Evolutionary conservation across 306 rosid species (phyloP), one percentile per base, ranked within the genome.

Genomic region (Begonia peltatifolia): DNA sequence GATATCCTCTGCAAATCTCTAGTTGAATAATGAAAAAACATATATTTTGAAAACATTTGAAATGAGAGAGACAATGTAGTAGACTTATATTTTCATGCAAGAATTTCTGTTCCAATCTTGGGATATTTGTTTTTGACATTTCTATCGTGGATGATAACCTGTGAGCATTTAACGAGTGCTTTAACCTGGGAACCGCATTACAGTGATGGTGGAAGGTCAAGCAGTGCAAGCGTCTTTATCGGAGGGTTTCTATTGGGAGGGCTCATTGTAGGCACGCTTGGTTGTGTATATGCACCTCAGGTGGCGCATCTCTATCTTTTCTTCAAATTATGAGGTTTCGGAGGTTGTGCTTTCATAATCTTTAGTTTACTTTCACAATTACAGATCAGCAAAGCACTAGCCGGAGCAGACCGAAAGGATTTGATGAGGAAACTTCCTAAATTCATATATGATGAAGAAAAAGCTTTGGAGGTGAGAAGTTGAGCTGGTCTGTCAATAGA

Each of bases 281-380:
- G 87, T 47, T 79, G 88, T 44, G 99, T 86, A n/a, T 90, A 80
- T 73, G 99, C 95, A 54, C 99, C 95, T 63, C 92, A 90, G 99
- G 99, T 90, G 46, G 6, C 14, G 14, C 6, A 10, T n/a, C 48
- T 4, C 9, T 30, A 6, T 30, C 6, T 30, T 30, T 30, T 30
- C 38, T 30, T 30, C 38, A 30, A 30, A 30, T 30, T 7, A 30
- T 7, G 38, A 30, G 7, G 38, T 30, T 30, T 30, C 12, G 52
- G 51, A 13, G 13, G 8, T 0, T 42, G 48, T 44, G 48, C 9
- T 47, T 53, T 20, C 9, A 48, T 59, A 35, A 46, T 59, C 15
- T 55, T 41, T 56, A 23, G 50, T 47, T 63, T 48, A 58, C 36
- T 54, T 17, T 52, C 36, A 42, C 46, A 52, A 68, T 14, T 51